phyloP scores from a whole-genome alignment of 768 basidiomycete species.

The Naematelia encephala region DNA sequence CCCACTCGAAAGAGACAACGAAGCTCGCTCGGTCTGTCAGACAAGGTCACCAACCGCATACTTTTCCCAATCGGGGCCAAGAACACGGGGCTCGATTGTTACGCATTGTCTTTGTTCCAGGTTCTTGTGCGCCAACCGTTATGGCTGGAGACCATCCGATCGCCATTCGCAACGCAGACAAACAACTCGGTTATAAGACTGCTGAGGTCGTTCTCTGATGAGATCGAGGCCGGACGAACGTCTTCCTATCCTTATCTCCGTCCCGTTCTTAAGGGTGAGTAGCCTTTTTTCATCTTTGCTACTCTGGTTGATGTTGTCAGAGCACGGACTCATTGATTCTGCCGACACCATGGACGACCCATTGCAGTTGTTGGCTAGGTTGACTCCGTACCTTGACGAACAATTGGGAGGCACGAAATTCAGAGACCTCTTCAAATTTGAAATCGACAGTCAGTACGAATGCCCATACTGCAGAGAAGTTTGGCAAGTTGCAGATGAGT shows the following conservation, averaged over 20 bases:
- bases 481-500: not conserved
- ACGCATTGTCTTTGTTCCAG: slow-evolving; percentile 7
- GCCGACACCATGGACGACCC: slow-evolving; percentile 4
- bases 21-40: not conserved
- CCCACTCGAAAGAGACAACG: not conserved
- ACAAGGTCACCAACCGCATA: not conserved
- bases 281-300: no score
- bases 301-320: not conserved
- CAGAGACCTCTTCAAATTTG: not conserved
- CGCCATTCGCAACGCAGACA: no score
- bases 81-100: slow-evolving; percentile 5
- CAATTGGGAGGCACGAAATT: not conserved
- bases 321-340: not conserved
- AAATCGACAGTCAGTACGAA: not conserved
- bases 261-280: no score
- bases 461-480: not conserved
- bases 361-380: not conserved
- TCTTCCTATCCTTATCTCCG: no score
- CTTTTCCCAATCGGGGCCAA: not conserved
- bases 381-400: slow-evolving; percentile 1
- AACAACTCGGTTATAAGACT: no score
- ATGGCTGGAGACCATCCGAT: not conserved
- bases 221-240: no score
- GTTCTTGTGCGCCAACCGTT: not conserved
- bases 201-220: no score